A percentile compares a stretch with the other conserved stretches of the same genome.
Conservation (phyloP, 306 rosid species). For the Benincasa hispida region DNA sequence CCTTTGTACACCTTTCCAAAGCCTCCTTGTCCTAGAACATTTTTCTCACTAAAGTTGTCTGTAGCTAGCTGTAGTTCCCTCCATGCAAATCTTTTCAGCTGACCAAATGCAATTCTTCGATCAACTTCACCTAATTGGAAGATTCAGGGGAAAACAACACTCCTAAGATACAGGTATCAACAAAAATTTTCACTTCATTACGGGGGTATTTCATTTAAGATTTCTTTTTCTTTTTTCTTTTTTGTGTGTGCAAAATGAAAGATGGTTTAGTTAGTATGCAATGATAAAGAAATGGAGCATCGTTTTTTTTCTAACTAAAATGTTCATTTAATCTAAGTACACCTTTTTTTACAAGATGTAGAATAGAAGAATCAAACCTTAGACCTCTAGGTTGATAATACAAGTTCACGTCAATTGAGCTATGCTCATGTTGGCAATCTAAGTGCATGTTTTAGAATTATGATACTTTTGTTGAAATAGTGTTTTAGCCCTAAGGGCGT, state of each 20-base stretch:
- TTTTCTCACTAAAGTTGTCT: constrained; percentile 77
- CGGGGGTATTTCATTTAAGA: not conserved
- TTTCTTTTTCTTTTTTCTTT: not conserved
- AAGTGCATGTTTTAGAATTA: no score
- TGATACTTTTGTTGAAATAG: no score
- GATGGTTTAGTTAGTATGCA: not conserved
- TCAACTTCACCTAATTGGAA: constrained; percentile 81
- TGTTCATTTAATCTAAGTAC: not conserved
- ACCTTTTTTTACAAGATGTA: no score
- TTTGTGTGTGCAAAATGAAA: not conserved
- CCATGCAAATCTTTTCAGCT: constrained; percentile 81
- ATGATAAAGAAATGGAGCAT: not conserved
- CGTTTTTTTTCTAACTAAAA: not conserved
- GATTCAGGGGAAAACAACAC: constrained; percentile 4
- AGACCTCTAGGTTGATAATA: no score
- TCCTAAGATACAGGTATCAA: not conserved
- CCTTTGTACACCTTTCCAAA: constrained; percentile 98
- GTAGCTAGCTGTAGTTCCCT: constrained; percentile 90
- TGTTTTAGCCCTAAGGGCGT: no score
- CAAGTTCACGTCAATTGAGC: no score
- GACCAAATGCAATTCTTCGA: constrained; percentile 92
- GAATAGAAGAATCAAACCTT: no score
- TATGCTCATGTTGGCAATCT: not conserved
- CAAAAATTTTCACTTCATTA: not conserved
- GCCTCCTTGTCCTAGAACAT: constrained; percentile 97